Base-by-base conservation (phyloP, 768 basidiomycete species). In the Boletus patriciae region DNA sequence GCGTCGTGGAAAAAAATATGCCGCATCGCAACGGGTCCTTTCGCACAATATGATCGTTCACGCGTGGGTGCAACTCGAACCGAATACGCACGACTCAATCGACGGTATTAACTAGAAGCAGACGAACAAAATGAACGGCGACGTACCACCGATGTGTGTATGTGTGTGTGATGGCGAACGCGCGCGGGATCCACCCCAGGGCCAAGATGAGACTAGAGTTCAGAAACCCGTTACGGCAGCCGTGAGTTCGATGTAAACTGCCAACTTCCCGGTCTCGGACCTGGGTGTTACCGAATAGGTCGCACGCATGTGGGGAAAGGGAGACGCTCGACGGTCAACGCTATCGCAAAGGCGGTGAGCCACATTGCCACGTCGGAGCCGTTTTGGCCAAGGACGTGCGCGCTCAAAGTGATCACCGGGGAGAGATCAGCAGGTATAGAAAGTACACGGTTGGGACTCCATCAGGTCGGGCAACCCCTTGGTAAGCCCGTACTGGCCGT, bases 401-500 rank as follows among this genome's bases (percentile, higher is more conserved):
- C 3, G 19, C 47, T 47, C 33, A 42, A 19, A 55, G 25, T 55
- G 58, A n/a, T 36, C 3, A 27, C 57, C 58, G 41, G 37, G 27
- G 49, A 15, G 19, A 13, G 47, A 41, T 62, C 53, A 56, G 52
- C 47, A 62, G 59, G 27, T 48, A 7, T 4, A 31, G 18, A 25
- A 42, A 8, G 19, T 13, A 33, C 25, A 36, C 49, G 46, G 57
- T n/a, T 18, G 12, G 11, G 8, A 27, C n/a, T n/a, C n/a, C 3
- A 7, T 40, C 34, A 34, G 56, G 42, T 37, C 4, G 8, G 44
- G 25, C 8, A 51, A 33, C 16, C 31, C 38, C 52, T 48, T 40
- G 51, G 29, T 52, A 49, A 16, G 12, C 29, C 60, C 60, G 60
- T 61, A 18, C 50, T 52, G 46, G 60, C 50, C 60, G 60, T 61